Percentiles rank a stretch among this genome's conserved stretches.
Evolutionary conservation across 108 stramenopile species (phyloP).

Genomic region (Skeletonema marinoi): DNA sequence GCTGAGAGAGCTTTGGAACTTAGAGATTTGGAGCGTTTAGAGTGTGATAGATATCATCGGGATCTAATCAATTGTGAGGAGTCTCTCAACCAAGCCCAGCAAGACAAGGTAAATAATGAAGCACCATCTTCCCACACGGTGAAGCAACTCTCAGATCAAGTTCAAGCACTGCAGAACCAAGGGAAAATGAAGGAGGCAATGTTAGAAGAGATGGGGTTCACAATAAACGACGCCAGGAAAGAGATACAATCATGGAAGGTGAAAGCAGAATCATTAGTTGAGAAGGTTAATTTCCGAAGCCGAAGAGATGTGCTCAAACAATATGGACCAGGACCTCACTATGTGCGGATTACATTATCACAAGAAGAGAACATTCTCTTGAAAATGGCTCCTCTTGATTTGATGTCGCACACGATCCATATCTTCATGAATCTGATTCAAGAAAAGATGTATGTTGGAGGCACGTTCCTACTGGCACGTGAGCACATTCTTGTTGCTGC

Average conservation of each 20-base stretch:
- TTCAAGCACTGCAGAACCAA: neutral
- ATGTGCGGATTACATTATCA: slow-evolving; percentile 19
- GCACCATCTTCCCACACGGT: neutral
- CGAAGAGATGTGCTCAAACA: slow-evolving; percentile 15
- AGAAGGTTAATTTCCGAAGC: slow-evolving; percentile 13
- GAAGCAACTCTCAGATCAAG: slow-evolving; percentile 3
- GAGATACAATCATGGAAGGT: slow-evolving; percentile 9
- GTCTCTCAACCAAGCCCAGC: neutral
- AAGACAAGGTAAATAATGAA: neutral
- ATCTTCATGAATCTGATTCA: slow-evolving; percentile 24
- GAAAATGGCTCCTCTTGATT: slow-evolving; percentile 35
- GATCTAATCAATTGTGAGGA: slow-evolving; percentile 15
- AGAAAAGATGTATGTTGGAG: slow-evolving; percentile 52
- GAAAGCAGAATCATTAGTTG: slow-evolving; percentile 1
- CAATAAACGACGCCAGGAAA: neutral
- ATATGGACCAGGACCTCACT: slow-evolving; percentile 38
- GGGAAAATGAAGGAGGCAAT: neutral
- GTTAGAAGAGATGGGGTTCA: neutral
- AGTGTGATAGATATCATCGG: slow-evolving; percentile 30
- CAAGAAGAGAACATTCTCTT: slow-evolving; percentile 25
- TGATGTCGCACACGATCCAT: slow-evolving; percentile 48
- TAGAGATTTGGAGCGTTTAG: slow-evolving; percentile 42
- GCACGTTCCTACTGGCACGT: slow-evolving; percentile 16
- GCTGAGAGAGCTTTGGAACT: slow-evolving; percentile 26
- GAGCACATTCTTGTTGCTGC: slow-evolving; percentile 28